phyloP scores from a whole-genome alignment of 345 rosid species.

The Dipteronia sinensis region DNA sequence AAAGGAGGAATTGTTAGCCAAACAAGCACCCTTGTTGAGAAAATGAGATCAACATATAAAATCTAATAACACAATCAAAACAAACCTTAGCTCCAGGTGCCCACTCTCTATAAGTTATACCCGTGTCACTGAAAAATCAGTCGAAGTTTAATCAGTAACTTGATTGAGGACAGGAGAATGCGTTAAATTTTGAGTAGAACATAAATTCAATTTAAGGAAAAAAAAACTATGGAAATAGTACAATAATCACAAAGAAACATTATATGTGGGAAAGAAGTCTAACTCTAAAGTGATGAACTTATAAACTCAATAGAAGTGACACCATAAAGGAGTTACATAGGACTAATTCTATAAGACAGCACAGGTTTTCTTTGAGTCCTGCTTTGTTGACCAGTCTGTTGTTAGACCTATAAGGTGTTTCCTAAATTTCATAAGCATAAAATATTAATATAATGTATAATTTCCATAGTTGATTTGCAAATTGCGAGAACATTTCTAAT shows the following conservation, averaged over 20 bases:
- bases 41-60: constrained; percentile 4
- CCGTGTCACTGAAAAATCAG: constrained; percentile 68
- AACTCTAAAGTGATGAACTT: neutral
- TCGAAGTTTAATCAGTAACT: constrained; percentile 37
- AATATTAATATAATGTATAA: neutral
- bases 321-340: neutral
- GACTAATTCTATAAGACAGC: neutral
- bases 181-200: neutral
- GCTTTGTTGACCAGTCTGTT: neutral
- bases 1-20: neutral
- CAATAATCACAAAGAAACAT: neutral
- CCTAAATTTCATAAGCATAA: neutral
- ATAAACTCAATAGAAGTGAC: neutral
- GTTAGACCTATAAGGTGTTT: neutral
- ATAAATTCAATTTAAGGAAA: neutral
- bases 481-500: neutral
- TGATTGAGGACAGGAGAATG: neutral
- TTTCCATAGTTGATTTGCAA: neutral
- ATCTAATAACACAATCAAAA: constrained; percentile 19
- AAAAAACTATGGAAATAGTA: neutral
- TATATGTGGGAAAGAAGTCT: neutral
- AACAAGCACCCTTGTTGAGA: neutral
- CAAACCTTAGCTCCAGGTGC: constrained; percentile 98
- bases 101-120: constrained; percentile 96
- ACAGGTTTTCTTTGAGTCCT: neutral